These are phyloP conservation scores for Coccomyxa subellipsoidea DNA, from an alignment of 163 green algal species.

Conservation along the genomic window DNA sequence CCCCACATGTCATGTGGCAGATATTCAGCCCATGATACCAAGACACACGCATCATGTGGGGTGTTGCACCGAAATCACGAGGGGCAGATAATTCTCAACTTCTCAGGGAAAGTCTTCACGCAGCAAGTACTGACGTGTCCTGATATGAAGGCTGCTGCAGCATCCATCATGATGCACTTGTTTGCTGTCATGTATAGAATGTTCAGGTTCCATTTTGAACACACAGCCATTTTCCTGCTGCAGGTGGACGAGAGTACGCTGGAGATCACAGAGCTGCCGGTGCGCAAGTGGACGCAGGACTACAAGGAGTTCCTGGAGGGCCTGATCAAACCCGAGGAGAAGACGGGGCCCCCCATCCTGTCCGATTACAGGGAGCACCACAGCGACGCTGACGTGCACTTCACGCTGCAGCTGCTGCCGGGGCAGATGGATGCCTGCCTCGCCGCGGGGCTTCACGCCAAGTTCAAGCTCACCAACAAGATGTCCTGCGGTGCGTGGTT, in stretches of 20 bases:
- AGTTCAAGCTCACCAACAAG: conserved; percentile 93
- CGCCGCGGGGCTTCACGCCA: conserved; percentile 69
- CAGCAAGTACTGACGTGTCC: no score
- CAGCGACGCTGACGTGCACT: conserved; percentile 89
- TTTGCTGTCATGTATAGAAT: no score
- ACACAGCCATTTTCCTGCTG: neutral
- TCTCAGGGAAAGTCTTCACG: no score
- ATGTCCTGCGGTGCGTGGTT: conserved; percentile 62
- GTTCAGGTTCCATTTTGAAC: neutral
- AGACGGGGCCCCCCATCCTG: conserved; percentile 46
- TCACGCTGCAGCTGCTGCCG: conserved; percentile 77
- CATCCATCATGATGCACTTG: neutral
- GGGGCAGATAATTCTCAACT: no score
- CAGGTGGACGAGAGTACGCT: conserved; percentile 75
- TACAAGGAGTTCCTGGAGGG: conserved; percentile 99
- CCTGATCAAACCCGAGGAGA: conserved; percentile 73
- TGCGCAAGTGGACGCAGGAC: conserved; percentile 97
- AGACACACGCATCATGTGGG: no score
- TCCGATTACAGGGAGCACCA: conserved; percentile 93
- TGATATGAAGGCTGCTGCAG: no score
- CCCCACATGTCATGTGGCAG: no score
- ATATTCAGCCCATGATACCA: no score
- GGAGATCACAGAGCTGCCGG: conserved; percentile 94
- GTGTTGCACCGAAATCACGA: no score
- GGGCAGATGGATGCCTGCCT: conserved; percentile 61